Base-by-base conservation (phyloP, 306 rosid genomes). In the Begonia loranthoides region DNA sequence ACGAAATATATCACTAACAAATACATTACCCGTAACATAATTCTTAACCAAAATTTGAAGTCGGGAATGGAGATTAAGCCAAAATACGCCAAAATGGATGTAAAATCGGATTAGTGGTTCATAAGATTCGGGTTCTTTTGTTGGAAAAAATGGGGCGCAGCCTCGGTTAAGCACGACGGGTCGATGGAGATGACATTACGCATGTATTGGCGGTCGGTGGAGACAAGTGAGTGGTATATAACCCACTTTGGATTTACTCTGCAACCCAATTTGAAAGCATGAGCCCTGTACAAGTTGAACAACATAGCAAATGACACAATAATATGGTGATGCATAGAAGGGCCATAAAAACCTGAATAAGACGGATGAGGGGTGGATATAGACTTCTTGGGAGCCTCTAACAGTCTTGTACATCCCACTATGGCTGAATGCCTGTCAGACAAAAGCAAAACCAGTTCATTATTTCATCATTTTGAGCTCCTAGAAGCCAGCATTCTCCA, bases 221-320 rank as follows among this genome's bases (percentile, higher is more conserved):
- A 89, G 50, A 89, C 94, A 9, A 85, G 78, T 43, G 94, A 71
- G 64, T 67, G 79, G 77, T 67, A 89, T 49, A 85, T 41, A 41
- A 89, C 81, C 95, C 95, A 89, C 75, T 85, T 89, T 14, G 97
- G 97, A 74, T 82, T 89, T 19, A 89, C 94, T 69, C 97, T 89
- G 85, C 76, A 72, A 38, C 36, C 58, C 46, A n/a, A n/a, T n/a
- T n/a, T n/a, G n/a, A n/a, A n/a, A n/a, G n/a, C n/a, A n/a, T n/a
- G n/a, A n/a, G n/a, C n/a, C n/a, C n/a, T n/a, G n/a, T n/a, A n/a
- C n/a, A n/a, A n/a, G n/a, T n/a, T n/a, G n/a, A n/a, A n/a, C n/a
- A n/a, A n/a, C n/a, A n/a, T n/a, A n/a, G n/a, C n/a, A n/a, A n/a
- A n/a, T n/a, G n/a, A n/a, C n/a, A n/a, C n/a, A n/a, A n/a, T n/a